Evolutionary conservation across 257 asterid species (phyloP), one percentile per base, ranked within the genome.

Genomic region (Anisodus tanguticus): DNA sequence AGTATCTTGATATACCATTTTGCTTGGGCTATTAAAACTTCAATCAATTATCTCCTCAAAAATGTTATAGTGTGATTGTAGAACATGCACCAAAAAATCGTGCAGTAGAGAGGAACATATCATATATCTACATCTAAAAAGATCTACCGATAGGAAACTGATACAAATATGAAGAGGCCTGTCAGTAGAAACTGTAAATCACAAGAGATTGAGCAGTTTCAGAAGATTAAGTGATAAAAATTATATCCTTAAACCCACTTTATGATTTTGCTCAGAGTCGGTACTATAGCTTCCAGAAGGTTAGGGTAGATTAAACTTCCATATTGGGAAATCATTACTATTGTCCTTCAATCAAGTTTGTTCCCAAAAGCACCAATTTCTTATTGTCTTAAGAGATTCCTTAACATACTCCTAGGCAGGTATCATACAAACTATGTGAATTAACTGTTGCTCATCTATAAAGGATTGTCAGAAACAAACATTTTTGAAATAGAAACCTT

Each of bases 51-150:
- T n/a, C 82, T 53, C 22, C 31, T 77, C 26, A 53, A 19, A 77
- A 53, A 49, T 53, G 82, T 26, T 77, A 31, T 53, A 15, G 8
- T 26, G 66, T 53, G 43, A 51, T 3, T 35, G 31, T 31, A 16
- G n/a, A 51, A 13, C 64, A 31, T 77, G 31, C 45, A 77, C 13
- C 64, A 77, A 53, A 77, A 53, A 26, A 26, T 12, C 15, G 66
- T 31, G 49, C 53, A 64, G 53, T 31, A 53, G 45, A 41, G n/a
- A 77, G 49, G 47, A 9, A 31, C 49, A 53, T 22, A 76, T 77
- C 41, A 74, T 74, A 22, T 49, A 51, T 74, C 81, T 3, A 49
- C 81, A 74, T 74, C 63, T 49, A 53, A 49, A 74, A 49, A 22
- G 62, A 74, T 19, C 45, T 74, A 74, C 22, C 22, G 62, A 22